phyloP scores from a whole-genome alignment of 140 eudicot genomes.

The Oenanthe javanica region DNA sequence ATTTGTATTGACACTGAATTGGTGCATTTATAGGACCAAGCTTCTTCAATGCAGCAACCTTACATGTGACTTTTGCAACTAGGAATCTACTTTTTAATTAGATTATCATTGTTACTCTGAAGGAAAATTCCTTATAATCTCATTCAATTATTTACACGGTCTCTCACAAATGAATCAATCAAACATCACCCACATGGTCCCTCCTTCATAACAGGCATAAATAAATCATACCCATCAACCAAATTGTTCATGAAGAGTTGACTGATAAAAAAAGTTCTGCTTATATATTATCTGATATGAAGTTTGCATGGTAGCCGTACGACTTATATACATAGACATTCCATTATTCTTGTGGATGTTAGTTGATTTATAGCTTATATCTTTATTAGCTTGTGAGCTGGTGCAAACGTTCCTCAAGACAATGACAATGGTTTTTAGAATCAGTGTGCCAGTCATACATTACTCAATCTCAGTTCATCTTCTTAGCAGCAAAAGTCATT shows the following conservation, averaged over 20 bases:
- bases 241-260: conserved; percentile 14
- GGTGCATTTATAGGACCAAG: conserved; percentile 35
- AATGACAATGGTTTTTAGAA: neutral
- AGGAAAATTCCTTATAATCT: conserved; percentile 22
- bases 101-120: conserved; percentile 25
- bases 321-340: conserved; percentile 29
- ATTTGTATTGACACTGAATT: neutral
- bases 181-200: conserved; percentile 47
- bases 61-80: conserved; percentile 50
- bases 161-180: conserved; percentile 24
- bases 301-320: conserved; percentile 42
- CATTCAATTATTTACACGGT: conserved; percentile 68
- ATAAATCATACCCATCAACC: conserved; percentile 39
- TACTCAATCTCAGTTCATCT: neutral
- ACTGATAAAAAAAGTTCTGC: neutral
- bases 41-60: conserved; percentile 27
- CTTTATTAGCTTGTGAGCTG: neutral
- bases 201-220: conserved; percentile 49
- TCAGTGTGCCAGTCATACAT: neutral
- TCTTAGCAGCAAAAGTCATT: neutral
- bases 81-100: conserved; percentile 17
- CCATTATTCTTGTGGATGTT: neutral
- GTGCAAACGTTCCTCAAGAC: neutral
- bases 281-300: conserved; percentile 22
- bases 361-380: neutral